A percentile compares a stretch with the other conserved stretches of the same genome.
phyloP scores from a whole-genome alignment of 192 early-diverging fungal genomes.

The Mortierella hygrophila region DNA sequence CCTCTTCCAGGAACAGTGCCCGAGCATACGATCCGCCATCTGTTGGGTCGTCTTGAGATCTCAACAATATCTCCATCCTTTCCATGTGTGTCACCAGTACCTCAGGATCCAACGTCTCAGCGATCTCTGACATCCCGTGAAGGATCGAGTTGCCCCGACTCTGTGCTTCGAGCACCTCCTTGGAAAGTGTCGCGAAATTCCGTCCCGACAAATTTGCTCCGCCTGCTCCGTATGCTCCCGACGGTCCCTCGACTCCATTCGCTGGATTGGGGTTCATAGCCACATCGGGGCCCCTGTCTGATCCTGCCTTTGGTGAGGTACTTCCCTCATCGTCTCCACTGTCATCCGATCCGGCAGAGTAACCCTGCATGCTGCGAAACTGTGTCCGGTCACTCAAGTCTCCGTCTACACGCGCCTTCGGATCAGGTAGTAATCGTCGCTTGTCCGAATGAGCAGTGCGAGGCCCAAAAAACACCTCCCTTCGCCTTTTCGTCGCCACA shows the following conservation, averaged over 20 bases:
- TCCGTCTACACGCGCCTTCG: background rate
- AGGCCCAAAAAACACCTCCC: background rate
- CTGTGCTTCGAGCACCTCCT: constrained; percentile 19
- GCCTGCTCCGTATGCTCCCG: too few species aligned
- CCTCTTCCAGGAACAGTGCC: constrained; percentile 31
- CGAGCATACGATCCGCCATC: constrained; percentile 33
- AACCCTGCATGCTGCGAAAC: background rate
- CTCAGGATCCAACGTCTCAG: background rate
- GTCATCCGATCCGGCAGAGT: background rate
- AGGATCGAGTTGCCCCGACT: background rate
- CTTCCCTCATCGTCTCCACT: background rate
- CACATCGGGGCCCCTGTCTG: background rate
- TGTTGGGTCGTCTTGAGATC: constrained; percentile 29
- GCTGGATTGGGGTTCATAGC: background rate
- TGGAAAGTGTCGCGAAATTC: background rate
- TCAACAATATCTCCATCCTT: constrained; percentile 18
- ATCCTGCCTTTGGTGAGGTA: background rate
- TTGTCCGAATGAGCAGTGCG: background rate
- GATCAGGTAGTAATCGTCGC: background rate
- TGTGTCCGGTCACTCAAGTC: background rate
- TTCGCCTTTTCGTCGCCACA: background rate
- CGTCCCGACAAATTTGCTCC: too few species aligned
- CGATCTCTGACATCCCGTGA: background rate
- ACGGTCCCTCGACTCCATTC: background rate
- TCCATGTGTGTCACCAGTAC: constrained; percentile 24